Base-by-base conservation (phyloP, 23 red algal species). In the Gracilariopsis chorda region DNA sequence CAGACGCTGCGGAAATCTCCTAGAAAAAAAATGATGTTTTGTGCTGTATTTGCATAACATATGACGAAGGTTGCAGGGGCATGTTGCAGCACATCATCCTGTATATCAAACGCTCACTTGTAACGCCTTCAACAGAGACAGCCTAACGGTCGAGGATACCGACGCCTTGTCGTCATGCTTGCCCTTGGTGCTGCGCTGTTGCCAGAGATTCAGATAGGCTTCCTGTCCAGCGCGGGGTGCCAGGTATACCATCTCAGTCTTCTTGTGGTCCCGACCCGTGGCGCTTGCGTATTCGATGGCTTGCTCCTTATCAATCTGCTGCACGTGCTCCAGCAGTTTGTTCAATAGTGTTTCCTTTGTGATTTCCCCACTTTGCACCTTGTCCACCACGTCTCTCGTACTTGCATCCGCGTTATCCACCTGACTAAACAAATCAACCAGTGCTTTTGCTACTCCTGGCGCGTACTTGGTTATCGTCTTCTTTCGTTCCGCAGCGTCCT, bases 401-500 rank as follows among this genome's bases (percentile, higher is more conserved):
- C 39, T 34, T 4, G 37, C n/a, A 33, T 75, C 65, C 28, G 73
- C 57, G 32, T 68, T 72, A 29, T 73, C 69, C 34, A 95, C 40
- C 17, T 77, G 45, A 21, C 86, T 53, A 33, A 96, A 86, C 57
- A 96, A 32, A 6, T 57, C 58, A 25, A 80, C 21, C 1, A 97
- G 44, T 46, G 95, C 95, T 32, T 86, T 81, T 19, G 90, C 89
- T 20, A 97, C 90, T 46, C 94, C 77, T 20, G 95, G 95, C 43
- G 85, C 91, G 56, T 97, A 97, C 62, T 87, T 90, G 17, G 71
- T 81, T 36, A 97, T 79, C 13, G 73, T 61, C 56, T 78, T 86
- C 62, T 89, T 94, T 21, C 90, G 84, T 43, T 94, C 87, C 8
- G 77, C 65, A 2, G 84, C 84, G 23, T 94, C 91, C 40, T 87